A percentile compares a stretch with the other conserved stretches of the same genome.
Evolutionary conservation across 1,284 basidiomycete species (phyloP).

Genomic region (Rhodotorula sp.): DNA sequence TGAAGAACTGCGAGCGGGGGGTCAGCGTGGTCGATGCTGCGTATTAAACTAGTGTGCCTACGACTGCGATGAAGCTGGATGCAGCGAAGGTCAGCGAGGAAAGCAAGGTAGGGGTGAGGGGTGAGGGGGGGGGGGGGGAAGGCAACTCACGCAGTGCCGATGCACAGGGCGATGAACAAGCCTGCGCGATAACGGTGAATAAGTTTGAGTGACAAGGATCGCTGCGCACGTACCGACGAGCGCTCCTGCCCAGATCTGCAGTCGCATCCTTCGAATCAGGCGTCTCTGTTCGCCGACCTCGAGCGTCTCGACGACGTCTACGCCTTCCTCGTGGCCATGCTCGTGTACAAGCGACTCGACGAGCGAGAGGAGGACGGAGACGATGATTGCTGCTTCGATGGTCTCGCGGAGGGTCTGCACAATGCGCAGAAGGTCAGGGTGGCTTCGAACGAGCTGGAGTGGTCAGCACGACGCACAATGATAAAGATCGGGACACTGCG

Average conservation of each 20-base stretch:
- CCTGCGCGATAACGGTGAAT: slow-evolving; percentile 46
- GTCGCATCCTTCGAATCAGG: slow-evolving; percentile 37
- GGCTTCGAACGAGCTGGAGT: no score
- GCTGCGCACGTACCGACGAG: slow-evolving; percentile 50
- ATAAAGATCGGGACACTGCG: slow-evolving; percentile 42
- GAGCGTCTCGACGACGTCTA: slow-evolving; percentile 15
- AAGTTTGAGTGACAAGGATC: no score
- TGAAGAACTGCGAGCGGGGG: slow-evolving; percentile 52
- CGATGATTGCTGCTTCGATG: slow-evolving; percentile 81
- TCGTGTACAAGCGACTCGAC: slow-evolving; percentile 66
- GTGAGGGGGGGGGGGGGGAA: neutral
- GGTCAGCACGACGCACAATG: slow-evolving; percentile 29
- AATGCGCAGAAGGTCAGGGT: no score
- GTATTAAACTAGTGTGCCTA: slow-evolving; percentile 37
- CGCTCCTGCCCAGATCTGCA: slow-evolving; percentile 74
- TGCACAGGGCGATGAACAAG: slow-evolving; percentile 70
- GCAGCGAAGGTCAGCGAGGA: no score
- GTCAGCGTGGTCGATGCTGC: neutral
- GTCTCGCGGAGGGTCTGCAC: slow-evolving; percentile 71
- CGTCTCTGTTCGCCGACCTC: slow-evolving; percentile 26
- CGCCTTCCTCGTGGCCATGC: slow-evolving; percentile 19
- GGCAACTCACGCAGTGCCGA: slow-evolving; percentile 54
- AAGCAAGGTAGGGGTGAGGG: neutral
- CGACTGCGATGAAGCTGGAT: slow-evolving; percentile 54
- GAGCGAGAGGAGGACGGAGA: slow-evolving; percentile 80